Evolutionary conservation across 495 filamentous ascomycete species (phyloP), one percentile per base, ranked within the genome.

Genomic region (Trypethelium eluteriae): DNA sequence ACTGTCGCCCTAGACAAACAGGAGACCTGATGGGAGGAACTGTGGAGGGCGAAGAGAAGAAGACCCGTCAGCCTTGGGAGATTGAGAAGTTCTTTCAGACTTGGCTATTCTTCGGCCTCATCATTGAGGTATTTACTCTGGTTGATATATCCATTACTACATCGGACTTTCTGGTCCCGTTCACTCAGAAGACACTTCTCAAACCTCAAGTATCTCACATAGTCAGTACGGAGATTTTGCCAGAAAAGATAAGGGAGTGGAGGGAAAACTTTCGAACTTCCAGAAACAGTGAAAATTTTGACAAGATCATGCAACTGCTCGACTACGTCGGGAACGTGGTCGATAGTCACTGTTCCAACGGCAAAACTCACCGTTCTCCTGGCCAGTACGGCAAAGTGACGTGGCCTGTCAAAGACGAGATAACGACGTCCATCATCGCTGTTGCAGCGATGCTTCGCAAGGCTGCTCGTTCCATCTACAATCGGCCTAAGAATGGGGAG

Each of bases 101-200:
- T 18, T 64, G 63, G 63, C 63, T 64, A 12, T 36, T 64, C 63
- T 64, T 64, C 39, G 63, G 63, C n/a, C 63, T 64, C 46, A 64
- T 64, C 63, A 64, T 64, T 47, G 63, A 64, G 35, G 63, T 64
- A 25, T 64, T 64, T 35, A 34, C 11, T 2, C 63, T 64, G 5
- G 50, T 14, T 34, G 63, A 39, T 34, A 64, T 64, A 4, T 32
- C 49, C 49, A 41, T 64, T 7, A 64, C 34, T 18, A 64, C 63
- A 18, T 32, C 12, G 18, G 63, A 64, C 50, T 64, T 64, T 35
- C 63, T 64, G 18, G 63, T 41, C 32, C 63, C 63, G 2, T 34
- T 64, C 50, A 49, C 39, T 16, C 38, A 41, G 10, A 64, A 50
- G 34, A 41, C 63, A 4, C 16, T 64, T 35, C 63, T 50, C 50